Evolutionary conservation across 768 basidiomycete genomes (phyloP).

Genomic region (Amanita molliuscula): DNA sequence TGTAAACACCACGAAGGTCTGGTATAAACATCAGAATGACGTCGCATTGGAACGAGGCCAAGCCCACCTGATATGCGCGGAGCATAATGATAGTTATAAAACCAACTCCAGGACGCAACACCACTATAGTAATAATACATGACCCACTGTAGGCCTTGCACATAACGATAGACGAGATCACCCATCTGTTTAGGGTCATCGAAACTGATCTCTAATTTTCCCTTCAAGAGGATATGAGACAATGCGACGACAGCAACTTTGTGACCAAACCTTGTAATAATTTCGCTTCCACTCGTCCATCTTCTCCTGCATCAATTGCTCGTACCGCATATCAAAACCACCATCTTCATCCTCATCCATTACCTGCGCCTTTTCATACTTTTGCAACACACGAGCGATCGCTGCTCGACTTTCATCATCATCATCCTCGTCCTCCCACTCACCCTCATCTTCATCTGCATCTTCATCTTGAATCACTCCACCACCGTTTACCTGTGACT

Average conservation of each 20-base stretch:
- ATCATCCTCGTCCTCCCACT: constrained; percentile 40
- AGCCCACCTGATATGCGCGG: constrained; percentile 85
- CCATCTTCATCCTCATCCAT: constrained; percentile 60
- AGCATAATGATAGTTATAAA: constrained; percentile 96
- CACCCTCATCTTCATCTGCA: constrained; percentile 28
- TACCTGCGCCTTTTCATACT: constrained; percentile 82
- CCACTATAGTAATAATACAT: constrained; percentile 99
- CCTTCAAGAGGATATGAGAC: constrained; percentile 29
- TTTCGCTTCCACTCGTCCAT: constrained; percentile 88
- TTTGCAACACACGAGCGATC: constrained; percentile 71
- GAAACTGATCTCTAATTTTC: constrained; percentile 77
- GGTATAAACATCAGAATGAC: constrained; percentile 4
- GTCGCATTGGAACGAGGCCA: background rate
- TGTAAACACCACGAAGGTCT: constrained; percentile 59
- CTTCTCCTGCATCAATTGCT: constrained; percentile 63
- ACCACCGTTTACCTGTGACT: constrained; percentile 27
- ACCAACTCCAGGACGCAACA: constrained; percentile 98
- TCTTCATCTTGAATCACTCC: constrained; percentile 38
- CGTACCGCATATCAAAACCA: constrained; percentile 72
- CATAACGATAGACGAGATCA: constrained; percentile 68
- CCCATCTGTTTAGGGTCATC: constrained; percentile 59
- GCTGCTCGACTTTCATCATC: constrained; percentile 68
- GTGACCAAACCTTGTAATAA: constrained; percentile 69
- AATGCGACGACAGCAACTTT: background rate
- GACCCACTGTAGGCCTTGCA: constrained; percentile 97